Base-by-base conservation (phyloP, 2,329 filamentous ascomycete species). In the Aspergillus brasiliensis region DNA sequence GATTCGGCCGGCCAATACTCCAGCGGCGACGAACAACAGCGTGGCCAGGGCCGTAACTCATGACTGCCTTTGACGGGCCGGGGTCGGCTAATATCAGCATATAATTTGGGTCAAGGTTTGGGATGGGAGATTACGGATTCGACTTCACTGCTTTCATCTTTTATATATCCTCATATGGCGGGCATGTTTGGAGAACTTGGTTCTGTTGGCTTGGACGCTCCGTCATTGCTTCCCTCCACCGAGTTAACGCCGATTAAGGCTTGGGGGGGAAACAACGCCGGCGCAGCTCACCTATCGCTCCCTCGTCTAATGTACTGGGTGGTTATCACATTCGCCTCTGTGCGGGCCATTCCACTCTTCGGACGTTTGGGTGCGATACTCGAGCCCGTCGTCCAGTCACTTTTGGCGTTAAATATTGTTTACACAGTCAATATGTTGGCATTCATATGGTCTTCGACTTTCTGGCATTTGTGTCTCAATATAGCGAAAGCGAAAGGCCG, bases 11-110 rank as follows among this genome's bases (percentile, higher is more conserved):
- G 66, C 52, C 66, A 67, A 51, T 68, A 66, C 53, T 63, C 66
- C 40, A 68, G 66, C 57, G 63, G 66, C 19, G 66, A 67, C 59
- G 66, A 72, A 65, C 64, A 71, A 64, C 56, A 53, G 54, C 61
- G 55, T 27, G 51, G 57, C 21, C 59, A 63, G 53, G 49, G 57
- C 51, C 59, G 62, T 28, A 60, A 64, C 52, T 59, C 62, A 44
- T 68, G 65, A 68, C 55, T 44, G 56, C 21, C 51, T 44, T n/a
- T 25, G 21, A 42, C 42, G 10, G 40, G 62, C 53, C 52, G 52
- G 52, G 51, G 47, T 51, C 54, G 62, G 62, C 54, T 25, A 28
- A 56, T 27, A 60, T 56, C 52, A 61, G 59, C 51, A 64, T 58
- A 58, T 59, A 52, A 52, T 57, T 57, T 64, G 56, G 61, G 53